These are phyloP conservation scores for Magnolia officinalis DNA, from an alignment of 164 flowering plant species.

Conservation along the genomic window DNA sequence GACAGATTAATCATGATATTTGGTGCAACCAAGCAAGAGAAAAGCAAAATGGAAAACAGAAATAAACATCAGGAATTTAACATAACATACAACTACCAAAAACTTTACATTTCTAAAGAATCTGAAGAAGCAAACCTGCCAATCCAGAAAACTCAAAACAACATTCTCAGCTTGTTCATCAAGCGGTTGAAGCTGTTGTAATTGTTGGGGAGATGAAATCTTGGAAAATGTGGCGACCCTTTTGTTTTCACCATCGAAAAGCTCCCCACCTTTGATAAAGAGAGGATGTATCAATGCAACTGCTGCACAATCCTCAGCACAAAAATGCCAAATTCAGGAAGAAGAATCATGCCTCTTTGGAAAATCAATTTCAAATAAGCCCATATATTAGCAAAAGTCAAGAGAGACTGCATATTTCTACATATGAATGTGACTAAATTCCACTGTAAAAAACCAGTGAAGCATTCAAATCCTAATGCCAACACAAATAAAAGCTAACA, in stretches of 20 bases:
- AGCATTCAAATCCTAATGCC: no score
- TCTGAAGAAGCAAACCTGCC: slow-evolving; percentile 58
- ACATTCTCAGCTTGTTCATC: slow-evolving; percentile 45
- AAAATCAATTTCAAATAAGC: not conserved
- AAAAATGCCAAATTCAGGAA: slow-evolving; percentile 4
- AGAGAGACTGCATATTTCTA: not conserved
- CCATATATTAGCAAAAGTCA: not conserved
- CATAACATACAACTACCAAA: no score
- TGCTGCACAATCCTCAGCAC: slow-evolving; percentile 39
- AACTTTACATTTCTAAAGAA: not conserved
- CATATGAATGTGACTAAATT: not conserved
- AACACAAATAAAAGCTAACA: not conserved
- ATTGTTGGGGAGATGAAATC: slow-evolving; percentile 56
- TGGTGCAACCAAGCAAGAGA: not conserved
- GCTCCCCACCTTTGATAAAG: slow-evolving; percentile 48
- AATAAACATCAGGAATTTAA: no score
- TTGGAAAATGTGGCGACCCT: slow-evolving; percentile 54
- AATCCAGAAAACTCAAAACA: slow-evolving; percentile 60
- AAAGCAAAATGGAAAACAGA: not conserved
- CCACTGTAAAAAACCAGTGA: not conserved
- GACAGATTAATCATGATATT: no score
- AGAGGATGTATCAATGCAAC: slow-evolving; percentile 65
- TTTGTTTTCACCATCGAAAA: slow-evolving; percentile 43
- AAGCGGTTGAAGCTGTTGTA: slow-evolving; percentile 47
- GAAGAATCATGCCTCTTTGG: not conserved